Conservation (phyloP, 2,329 filamentous ascomycete genomes). For the Claviceps sp. region DNA sequence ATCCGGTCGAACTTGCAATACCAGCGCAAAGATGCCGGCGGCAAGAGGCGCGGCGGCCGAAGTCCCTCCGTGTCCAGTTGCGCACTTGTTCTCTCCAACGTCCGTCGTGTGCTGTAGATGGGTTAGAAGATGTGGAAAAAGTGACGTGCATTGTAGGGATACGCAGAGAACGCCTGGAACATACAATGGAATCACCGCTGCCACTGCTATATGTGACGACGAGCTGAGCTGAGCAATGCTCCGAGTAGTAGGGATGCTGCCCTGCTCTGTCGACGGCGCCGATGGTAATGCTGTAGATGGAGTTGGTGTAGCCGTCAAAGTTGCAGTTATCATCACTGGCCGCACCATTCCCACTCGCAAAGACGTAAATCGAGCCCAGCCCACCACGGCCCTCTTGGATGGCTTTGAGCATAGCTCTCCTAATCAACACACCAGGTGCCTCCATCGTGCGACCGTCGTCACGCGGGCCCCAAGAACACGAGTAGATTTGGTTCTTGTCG, state of each 20-base stretch:
- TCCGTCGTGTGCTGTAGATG: conserved; percentile 69
- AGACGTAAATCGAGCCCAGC: conserved; percentile 85
- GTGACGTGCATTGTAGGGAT: too few relatives aligned
- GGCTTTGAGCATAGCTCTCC: conserved; percentile 80
- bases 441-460: conserved; percentile 94
- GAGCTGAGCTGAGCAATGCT: conserved; percentile 87
- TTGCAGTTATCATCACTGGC: conserved; percentile 88
- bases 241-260: conserved; percentile 88
- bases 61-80: conserved; percentile 75
- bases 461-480: conserved; percentile 94
- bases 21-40: conserved; percentile 82
- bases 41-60: conserved; percentile 90
- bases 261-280: conserved; percentile 83
- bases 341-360: conserved; percentile 87
- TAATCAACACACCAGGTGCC: conserved; percentile 76
- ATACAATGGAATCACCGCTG: conserved; percentile 65
- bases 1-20: conserved; percentile 72
- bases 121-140: conserved; percentile 1
- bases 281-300: conserved; percentile 96
- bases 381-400: conserved; percentile 76
- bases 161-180: conserved; percentile 10
- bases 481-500: conserved; percentile 91
- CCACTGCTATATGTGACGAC: conserved; percentile 97
- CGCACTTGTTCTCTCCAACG: conserved; percentile 72
- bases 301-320: conserved; percentile 98